These are phyloP conservation scores for Mortierella sp. DNA, from an alignment of 371 early-diverging fungal genomes.

Conservation along the genomic window DNA sequence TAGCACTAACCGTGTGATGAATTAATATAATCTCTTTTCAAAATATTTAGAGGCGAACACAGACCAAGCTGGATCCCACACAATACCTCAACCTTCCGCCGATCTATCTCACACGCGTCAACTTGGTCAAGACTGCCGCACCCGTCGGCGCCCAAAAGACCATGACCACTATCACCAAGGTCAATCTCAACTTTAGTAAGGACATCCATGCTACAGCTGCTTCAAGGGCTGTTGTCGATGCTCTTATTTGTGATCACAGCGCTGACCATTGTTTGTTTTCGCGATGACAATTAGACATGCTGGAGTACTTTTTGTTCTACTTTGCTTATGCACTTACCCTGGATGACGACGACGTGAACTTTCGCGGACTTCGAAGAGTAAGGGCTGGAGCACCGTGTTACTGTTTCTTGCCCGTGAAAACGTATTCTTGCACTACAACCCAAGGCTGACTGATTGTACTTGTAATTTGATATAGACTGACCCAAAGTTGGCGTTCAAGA, in stretches of 20 bases:
- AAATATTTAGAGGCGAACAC: constrained; percentile 41
- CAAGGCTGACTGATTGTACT: neutral
- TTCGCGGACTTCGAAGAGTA: constrained; percentile 45
- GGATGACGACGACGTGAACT: constrained; percentile 52
- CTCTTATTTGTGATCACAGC: neutral
- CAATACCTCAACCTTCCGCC: constrained; percentile 49
- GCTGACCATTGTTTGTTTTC: neutral
- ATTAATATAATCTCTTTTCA: neutral
- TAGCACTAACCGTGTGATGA: neutral
- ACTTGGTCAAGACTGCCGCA: constrained; percentile 42
- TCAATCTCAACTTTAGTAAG: constrained; percentile 57
- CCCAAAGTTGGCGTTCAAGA: constrained; percentile 49
- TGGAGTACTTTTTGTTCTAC: constrained; percentile 56
- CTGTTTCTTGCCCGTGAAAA: neutral
- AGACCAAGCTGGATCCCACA: constrained; percentile 49
- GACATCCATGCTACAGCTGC: neutral
- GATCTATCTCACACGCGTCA: constrained; percentile 54
- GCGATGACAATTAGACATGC: constrained; percentile 34
- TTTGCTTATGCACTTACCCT: constrained; percentile 55
- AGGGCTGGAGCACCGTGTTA: neutral
- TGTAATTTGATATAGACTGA: constrained; percentile 32
- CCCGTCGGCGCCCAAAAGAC: constrained; percentile 38
- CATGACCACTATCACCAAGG: constrained; percentile 40
- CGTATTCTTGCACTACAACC: neutral
- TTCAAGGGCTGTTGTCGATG: too few species aligned